Conservation (phyloP, 768 basidiomycete genomes). For the Pleurotus tuber-regium region DNA sequence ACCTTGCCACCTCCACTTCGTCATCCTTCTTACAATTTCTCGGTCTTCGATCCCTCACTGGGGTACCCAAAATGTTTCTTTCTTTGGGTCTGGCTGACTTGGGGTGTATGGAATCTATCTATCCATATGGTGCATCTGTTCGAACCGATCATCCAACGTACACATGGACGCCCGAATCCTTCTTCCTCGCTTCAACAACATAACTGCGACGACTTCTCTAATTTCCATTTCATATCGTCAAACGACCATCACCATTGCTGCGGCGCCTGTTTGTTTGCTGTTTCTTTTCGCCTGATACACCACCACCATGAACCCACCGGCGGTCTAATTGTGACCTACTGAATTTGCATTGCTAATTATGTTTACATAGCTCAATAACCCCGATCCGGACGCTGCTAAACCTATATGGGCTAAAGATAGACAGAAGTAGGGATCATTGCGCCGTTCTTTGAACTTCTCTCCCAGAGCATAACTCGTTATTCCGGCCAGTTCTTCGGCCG, state of each 20-base stretch:
- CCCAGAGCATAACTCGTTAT: not conserved
- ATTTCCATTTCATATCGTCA: not conserved
- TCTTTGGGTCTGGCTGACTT: too few relatives aligned
- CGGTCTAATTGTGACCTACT: too few relatives aligned
- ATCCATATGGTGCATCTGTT: not conserved
- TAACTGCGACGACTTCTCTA: not conserved
- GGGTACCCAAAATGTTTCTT: too few relatives aligned
- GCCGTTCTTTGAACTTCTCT: not conserved
- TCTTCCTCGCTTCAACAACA: not conserved
- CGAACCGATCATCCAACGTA: not conserved
- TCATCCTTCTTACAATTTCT: not conserved
- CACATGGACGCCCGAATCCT: not conserved
- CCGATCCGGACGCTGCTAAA: constrained; percentile 24
- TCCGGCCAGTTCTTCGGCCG: constrained; percentile 1
- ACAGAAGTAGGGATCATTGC: constrained; percentile 14
- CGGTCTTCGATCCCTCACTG: not conserved
- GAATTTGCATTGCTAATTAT: too few relatives aligned
- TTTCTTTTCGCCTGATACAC: too few relatives aligned
- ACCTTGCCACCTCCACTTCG: not conserved
- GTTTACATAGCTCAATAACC: not conserved
- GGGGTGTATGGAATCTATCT: not conserved
- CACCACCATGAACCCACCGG: too few relatives aligned
- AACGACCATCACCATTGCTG: too few relatives aligned
- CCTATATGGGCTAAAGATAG: constrained; percentile 31
- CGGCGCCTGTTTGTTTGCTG: too few relatives aligned